Percentiles rank a stretch among this genome's conserved stretches.
Conservation (phyloP, 2,329 filamentous ascomycete genomes). For the Venturia asperata region DNA sequence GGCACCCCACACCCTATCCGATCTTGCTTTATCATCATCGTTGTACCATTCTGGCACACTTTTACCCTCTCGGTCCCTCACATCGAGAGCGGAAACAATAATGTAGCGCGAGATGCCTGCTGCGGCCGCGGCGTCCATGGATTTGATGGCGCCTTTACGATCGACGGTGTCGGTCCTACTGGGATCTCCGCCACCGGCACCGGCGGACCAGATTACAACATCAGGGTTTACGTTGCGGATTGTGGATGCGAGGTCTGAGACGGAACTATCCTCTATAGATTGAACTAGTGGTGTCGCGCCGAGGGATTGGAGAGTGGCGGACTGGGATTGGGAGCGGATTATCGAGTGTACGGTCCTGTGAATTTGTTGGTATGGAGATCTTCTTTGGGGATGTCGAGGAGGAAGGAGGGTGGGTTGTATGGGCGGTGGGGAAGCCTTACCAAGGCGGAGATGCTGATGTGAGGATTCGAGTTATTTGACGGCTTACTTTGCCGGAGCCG, state of each 20-base stretch:
- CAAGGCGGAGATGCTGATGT: slow-evolving; percentile 4
- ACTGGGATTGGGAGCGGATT: slow-evolving; percentile 32
- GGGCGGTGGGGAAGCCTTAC: background rate
- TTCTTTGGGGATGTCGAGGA: background rate
- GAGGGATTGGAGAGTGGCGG: slow-evolving; percentile 32
- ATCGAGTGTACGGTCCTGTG: slow-evolving; percentile 28
- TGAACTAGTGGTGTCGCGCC: slow-evolving; percentile 40
- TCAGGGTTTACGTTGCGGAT: slow-evolving; percentile 32
- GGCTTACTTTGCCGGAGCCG: slow-evolving; percentile 32
- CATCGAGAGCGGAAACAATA: slow-evolving; percentile 55
- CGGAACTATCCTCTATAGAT: slow-evolving; percentile 35
- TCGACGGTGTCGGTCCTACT: slow-evolving; percentile 54
- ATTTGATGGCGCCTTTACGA: slow-evolving; percentile 56
- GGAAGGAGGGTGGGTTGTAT: background rate
- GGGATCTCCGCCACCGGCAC: slow-evolving; percentile 33
- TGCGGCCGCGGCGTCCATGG: slow-evolving; percentile 47
- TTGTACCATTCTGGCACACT: slow-evolving; percentile 40
- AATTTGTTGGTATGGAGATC: background rate
- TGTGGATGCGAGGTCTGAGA: slow-evolving; percentile 33
- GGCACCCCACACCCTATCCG: slow-evolving; percentile 34
- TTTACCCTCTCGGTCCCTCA: slow-evolving; percentile 39
- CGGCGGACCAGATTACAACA: slow-evolving; percentile 32
- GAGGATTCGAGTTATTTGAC: slow-evolving; percentile 28
- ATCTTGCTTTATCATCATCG: slow-evolving; percentile 32
- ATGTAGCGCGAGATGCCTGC: slow-evolving; percentile 45